These are phyloP conservation scores for Beauveria rudraprayagi DNA, from an alignment of 2,329 filamentous ascomycete species.

Conservation along the genomic window DNA sequence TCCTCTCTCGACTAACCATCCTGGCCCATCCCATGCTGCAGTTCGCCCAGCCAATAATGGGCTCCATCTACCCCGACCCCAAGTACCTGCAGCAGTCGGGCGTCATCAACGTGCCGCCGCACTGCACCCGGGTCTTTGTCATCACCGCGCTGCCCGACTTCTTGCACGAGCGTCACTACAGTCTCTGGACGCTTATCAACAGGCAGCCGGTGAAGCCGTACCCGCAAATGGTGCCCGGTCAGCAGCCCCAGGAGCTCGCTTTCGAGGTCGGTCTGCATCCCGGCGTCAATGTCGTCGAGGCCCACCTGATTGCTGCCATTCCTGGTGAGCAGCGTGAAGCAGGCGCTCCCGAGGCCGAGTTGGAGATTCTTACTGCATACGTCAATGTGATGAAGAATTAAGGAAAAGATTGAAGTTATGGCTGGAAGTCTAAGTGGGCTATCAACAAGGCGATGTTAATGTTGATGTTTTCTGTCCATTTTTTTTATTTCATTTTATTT, in stretches of 20 bases:
- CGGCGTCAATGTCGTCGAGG: constrained; percentile 70
- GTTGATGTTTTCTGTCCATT: background rate
- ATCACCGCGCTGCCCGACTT: constrained; percentile 55
- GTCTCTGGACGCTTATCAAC: constrained; percentile 67
- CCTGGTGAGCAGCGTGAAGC: constrained; percentile 49
- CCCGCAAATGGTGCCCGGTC: constrained; percentile 43
- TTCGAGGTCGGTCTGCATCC: constrained; percentile 67
- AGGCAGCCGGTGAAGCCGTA: constrained; percentile 48
- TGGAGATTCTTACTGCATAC: constrained; percentile 72
- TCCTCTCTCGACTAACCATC: constrained; percentile 59
- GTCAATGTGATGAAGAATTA: constrained; percentile 56
- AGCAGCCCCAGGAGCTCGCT: constrained; percentile 52
- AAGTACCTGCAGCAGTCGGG: constrained; percentile 62
- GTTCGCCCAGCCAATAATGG: constrained; percentile 50
- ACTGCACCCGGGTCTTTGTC: constrained; percentile 64
- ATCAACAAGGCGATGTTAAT: background rate
- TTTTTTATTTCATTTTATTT: background rate
- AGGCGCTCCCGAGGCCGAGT: constrained; percentile 57
- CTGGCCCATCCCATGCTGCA: constrained; percentile 61
- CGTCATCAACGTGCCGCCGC: constrained; percentile 60
- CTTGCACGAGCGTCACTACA: constrained; percentile 62
- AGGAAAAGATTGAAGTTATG: background rate
- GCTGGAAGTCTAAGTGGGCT: background rate
- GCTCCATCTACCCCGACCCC: constrained; percentile 58
- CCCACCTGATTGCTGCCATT: constrained; percentile 68